Evolutionary conservation across 1,284 basidiomycete species (phyloP).

Genomic region (Naganishia sp.): DNA sequence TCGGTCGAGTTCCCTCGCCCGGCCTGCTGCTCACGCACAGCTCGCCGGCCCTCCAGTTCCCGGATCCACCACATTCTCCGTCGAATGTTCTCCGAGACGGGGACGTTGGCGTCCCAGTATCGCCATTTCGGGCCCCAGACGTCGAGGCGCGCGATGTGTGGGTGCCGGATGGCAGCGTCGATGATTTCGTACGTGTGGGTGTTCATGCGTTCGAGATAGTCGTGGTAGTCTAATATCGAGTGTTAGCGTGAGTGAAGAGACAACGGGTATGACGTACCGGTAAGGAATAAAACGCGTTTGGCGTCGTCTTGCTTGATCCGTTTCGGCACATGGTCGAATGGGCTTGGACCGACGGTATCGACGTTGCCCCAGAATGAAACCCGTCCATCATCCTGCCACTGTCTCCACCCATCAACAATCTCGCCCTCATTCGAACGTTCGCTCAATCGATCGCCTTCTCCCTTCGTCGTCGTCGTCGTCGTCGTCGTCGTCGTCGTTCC

Average conservation of each 20-base stretch:
- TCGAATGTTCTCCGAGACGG: conserved; percentile 48
- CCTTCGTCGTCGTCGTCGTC: not conserved
- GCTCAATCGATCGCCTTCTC: not conserved
- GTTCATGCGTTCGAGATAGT: conserved; percentile 54
- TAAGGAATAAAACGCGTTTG: conserved; percentile 49
- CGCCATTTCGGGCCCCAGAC: conserved; percentile 54
- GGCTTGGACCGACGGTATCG: conserved; percentile 47
- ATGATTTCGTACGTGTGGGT: conserved; percentile 53
- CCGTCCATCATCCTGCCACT: conserved; percentile 6
- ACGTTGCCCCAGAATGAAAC: conserved; percentile 44
- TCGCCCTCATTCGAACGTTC: not conserved
- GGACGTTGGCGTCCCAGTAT: conserved; percentile 45
- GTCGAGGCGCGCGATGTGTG: conserved; percentile 44
- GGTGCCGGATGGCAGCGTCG: conserved; percentile 52
- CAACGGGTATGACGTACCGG: conserved; percentile 41
- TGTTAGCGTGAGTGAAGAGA: not conserved
- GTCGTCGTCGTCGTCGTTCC: not conserved
- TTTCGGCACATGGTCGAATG: conserved; percentile 45
- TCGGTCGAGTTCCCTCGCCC: conserved; percentile 9
- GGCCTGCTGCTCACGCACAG: conserved; percentile 29
- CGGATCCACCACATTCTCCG: conserved; percentile 42
- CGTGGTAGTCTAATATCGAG: conserved; percentile 41
- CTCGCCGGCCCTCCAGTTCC: conserved; percentile 38
- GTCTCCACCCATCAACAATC: not conserved
- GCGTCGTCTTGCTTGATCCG: conserved; percentile 19